Conservation (phyloP, 1,284 basidiomycete genomes). For the Heliocybe sulcata region DNA sequence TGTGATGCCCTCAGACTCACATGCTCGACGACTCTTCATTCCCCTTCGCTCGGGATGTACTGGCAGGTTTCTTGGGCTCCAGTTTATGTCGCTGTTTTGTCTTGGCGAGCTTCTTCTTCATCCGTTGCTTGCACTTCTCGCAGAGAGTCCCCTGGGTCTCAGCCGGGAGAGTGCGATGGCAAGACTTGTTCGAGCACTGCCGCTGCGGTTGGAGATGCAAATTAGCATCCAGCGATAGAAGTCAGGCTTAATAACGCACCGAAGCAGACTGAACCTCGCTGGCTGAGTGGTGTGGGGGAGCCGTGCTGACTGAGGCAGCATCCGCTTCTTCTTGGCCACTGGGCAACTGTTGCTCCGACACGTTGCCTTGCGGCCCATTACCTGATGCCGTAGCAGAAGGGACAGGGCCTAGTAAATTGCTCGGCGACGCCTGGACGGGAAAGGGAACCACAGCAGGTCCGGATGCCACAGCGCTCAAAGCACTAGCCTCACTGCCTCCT, state of each 20-base stretch:
- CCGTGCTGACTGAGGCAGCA: too few relatives aligned
- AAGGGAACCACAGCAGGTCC: too few relatives aligned
- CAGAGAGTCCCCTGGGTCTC: constrained; percentile 26
- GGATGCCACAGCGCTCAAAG: too few relatives aligned
- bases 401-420: too few relatives aligned
- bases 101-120: constrained; percentile 35
- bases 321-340: too few relatives aligned
- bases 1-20: not conserved
- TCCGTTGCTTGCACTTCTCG: constrained; percentile 32
- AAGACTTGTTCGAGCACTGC: constrained; percentile 20
- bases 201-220: constrained; percentile 7
- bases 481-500: too few relatives aligned
- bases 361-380: too few relatives aligned
- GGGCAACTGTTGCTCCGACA: too few relatives aligned
- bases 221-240: not conserved
- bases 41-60: not conserved
- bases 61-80: constrained; percentile 23
- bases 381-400: too few relatives aligned
- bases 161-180: constrained; percentile 24
- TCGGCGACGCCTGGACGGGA: too few relatives aligned
- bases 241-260: not conserved
- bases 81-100: constrained; percentile 36
- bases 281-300: too few relatives aligned
- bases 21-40: not conserved
- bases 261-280: not conserved